Percentiles rank a stretch among this genome's conserved stretches.
Conservation (phyloP, 2,329 filamentous ascomycete species). For the Claviceps spartinae region DNA sequence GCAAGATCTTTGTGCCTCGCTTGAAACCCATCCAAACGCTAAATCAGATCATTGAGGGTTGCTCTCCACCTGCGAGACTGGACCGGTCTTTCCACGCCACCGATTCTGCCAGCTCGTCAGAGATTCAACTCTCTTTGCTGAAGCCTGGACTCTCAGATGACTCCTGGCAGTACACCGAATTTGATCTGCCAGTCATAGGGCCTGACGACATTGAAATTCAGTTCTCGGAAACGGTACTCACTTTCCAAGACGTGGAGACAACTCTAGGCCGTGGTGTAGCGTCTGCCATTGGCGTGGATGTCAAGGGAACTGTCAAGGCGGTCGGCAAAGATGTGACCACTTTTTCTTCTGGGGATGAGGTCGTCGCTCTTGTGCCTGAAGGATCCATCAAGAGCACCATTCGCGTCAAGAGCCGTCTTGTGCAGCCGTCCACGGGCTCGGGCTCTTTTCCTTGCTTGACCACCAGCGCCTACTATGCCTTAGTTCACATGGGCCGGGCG, state of each 20-base stretch:
- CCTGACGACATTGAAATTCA: slow-evolving; percentile 26
- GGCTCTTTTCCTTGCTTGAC: slow-evolving; percentile 24
- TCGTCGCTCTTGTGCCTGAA: slow-evolving; percentile 26
- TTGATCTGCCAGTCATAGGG: slow-evolving; percentile 10
- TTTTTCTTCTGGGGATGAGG: slow-evolving; percentile 25
- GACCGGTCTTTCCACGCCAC: slow-evolving; percentile 10
- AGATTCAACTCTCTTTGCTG: slow-evolving; percentile 13
- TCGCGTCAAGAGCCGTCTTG: slow-evolving; percentile 22
- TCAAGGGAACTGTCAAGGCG: slow-evolving; percentile 23
- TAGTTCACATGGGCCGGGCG: slow-evolving; percentile 21
- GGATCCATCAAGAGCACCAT: slow-evolving; percentile 23
- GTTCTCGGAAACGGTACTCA: slow-evolving; percentile 23
- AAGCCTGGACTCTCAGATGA: slow-evolving; percentile 15
- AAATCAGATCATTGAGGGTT: slow-evolving; percentile 31
- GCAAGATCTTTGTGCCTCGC: slow-evolving; percentile 30
- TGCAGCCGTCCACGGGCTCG: slow-evolving; percentile 13
- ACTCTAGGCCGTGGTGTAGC: slow-evolving; percentile 19
- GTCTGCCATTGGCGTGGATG: slow-evolving; percentile 26
- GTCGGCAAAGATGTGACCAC: slow-evolving; percentile 19
- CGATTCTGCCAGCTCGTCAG: not conserved
- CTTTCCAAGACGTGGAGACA: slow-evolving; percentile 23
- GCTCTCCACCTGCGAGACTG: slow-evolving; percentile 2
- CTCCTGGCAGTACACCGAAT: slow-evolving; percentile 14
- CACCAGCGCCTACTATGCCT: slow-evolving; percentile 28
- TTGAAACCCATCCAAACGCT: slow-evolving; percentile 25